Evolutionary conservation across 805 yeast species (phyloP).

Genomic region (Candida insectorum): DNA sequence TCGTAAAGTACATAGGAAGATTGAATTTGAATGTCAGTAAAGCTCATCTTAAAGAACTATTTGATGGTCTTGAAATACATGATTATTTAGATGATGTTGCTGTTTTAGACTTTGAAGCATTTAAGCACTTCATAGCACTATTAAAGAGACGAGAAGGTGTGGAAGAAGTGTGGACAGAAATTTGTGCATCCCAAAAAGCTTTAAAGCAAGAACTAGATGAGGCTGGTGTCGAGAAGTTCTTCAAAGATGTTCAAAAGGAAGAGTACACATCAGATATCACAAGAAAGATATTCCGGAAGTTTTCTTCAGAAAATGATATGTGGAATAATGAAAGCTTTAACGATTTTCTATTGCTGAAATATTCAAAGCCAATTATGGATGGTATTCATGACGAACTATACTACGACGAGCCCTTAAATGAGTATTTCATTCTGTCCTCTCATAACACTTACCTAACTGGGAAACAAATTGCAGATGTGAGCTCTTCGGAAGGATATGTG

Average conservation of each 20-base stretch:
- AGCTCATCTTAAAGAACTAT: slow-evolving; percentile 46
- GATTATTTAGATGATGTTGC: slow-evolving; percentile 29
- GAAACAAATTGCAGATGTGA: slow-evolving; percentile 79
- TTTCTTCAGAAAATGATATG: slow-evolving; percentile 13
- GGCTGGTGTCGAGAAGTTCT: slow-evolving; percentile 35
- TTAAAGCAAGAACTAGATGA: not conserved
- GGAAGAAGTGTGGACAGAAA: slow-evolving; percentile 38
- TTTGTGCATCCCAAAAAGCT: not conserved
- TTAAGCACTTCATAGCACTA: slow-evolving; percentile 67
- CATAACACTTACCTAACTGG: slow-evolving; percentile 93
- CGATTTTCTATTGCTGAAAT: slow-evolving; percentile 32
- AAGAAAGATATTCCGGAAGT: slow-evolving; percentile 23
- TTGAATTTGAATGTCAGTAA: slow-evolving; percentile 71
- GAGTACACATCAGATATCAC: slow-evolving; percentile 16
- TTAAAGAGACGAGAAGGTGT: slow-evolving; percentile 69
- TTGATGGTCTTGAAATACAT: slow-evolving; percentile 23
- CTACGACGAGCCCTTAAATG: slow-evolving; percentile 60
- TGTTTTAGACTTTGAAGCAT: slow-evolving; percentile 64
- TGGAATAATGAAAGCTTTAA: slow-evolving; percentile 29
- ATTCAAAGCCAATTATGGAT: slow-evolving; percentile 17
- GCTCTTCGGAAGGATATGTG: slow-evolving; percentile 87
- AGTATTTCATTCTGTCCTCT: slow-evolving; percentile 87
- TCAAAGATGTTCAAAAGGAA: slow-evolving; percentile 49
- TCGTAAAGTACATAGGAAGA: slow-evolving; percentile 59
- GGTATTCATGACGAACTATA: slow-evolving; percentile 15